phyloP scores from a whole-genome alignment of 768 basidiomycete genomes.

The Suillus clintonianus region DNA sequence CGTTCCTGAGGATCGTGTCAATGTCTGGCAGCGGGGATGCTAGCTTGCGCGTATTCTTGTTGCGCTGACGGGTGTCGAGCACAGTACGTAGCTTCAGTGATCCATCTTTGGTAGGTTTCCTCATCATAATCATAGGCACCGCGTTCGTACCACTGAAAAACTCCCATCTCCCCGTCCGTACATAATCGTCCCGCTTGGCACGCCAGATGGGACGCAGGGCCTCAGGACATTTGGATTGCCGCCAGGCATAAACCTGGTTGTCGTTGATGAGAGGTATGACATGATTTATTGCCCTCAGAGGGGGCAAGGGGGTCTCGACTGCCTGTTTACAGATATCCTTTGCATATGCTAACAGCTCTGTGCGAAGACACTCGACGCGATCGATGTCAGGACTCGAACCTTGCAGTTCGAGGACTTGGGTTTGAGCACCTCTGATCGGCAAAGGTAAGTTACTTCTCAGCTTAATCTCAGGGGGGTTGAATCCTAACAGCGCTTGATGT shows the following conservation, averaged over 20 bases:
- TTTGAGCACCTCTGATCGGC: constrained; percentile 16
- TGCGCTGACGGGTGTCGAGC: constrained; percentile 30
- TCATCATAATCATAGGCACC: constrained; percentile 35
- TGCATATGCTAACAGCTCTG: constrained; percentile 23
- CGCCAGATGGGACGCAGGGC: constrained; percentile 24
- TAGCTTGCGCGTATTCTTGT: constrained; percentile 31
- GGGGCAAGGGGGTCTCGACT: constrained; percentile 32
- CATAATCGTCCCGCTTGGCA: constrained; percentile 31
- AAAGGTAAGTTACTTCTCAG: constrained; percentile 14
- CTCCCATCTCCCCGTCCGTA: constrained; percentile 40
- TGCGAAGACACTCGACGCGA: too few species aligned
- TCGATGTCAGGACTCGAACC: not conserved
- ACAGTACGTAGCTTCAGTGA: constrained; percentile 19
- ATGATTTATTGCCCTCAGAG: constrained; percentile 37
- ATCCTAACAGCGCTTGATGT: constrained; percentile 29
- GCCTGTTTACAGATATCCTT: constrained; percentile 26
- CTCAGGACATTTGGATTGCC: constrained; percentile 38
- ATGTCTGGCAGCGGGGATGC: constrained; percentile 23
- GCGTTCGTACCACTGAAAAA: constrained; percentile 27
- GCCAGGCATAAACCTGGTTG: constrained; percentile 34
- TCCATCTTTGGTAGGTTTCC: constrained; percentile 24
- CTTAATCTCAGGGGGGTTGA: constrained; percentile 23
- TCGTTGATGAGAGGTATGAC: constrained; percentile 36
- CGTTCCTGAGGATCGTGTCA: too few species aligned
- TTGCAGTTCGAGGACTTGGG: not conserved